Conservation (phyloP, 1,139 yeast species). For the Meyerozyma athensensis region DNA sequence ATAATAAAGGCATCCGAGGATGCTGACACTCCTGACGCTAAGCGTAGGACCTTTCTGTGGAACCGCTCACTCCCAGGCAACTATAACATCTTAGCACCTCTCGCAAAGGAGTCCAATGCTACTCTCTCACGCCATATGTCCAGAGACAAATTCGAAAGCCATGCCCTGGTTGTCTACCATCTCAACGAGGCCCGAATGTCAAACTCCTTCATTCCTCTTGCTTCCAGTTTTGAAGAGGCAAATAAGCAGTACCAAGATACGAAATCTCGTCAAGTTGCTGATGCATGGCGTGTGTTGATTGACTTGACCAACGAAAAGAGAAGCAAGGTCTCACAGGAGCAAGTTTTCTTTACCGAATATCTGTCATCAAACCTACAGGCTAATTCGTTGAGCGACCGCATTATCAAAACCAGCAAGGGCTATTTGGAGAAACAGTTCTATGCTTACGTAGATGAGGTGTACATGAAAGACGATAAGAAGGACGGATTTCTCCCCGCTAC, state of each 20-base stretch:
- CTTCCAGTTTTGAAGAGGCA: conserved; percentile 50
- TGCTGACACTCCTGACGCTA: conserved; percentile 8
- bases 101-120: conserved; percentile 16
- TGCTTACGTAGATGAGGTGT: conserved; percentile 68
- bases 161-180: conserved; percentile 66
- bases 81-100: conserved; percentile 33
- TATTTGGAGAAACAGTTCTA: conserved; percentile 76
- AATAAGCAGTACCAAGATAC: conserved; percentile 47
- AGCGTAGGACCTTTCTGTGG: conserved; percentile 25
- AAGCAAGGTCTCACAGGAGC: conserved; percentile 37
- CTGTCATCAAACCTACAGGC: conserved; percentile 11
- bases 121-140: conserved; percentile 30
- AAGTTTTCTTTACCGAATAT: conserved; percentile 39
- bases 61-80: conserved; percentile 34
- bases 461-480: conserved; percentile 54
- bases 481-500: conserved; percentile 54
- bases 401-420: conserved; percentile 52
- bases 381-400: conserved; percentile 36
- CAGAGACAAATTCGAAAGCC: conserved; percentile 62
- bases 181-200: conserved; percentile 66
- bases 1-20: conserved; percentile 14
- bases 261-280: conserved; percentile 59
- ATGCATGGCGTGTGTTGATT: conserved; percentile 58
- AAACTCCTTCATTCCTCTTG: conserved; percentile 44
- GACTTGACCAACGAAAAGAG: conserved; percentile 35